Conservation (phyloP, 495 filamentous ascomycete species). For the Cryomyces antarcticus region DNA sequence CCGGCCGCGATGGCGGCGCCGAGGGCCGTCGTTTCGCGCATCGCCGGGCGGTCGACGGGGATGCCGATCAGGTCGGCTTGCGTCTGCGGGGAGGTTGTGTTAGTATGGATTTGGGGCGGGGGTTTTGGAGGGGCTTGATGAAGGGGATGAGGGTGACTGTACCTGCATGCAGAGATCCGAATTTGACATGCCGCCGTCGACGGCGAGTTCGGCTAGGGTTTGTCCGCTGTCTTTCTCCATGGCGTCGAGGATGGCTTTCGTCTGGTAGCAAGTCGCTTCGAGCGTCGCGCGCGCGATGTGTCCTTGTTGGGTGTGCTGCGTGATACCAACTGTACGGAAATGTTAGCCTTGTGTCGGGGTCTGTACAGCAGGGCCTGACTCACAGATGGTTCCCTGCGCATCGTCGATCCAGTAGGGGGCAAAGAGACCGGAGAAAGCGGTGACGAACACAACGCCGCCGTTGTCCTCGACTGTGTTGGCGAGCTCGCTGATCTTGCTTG, state of each 20-base stretch:
- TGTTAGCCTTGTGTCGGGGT: neutral
- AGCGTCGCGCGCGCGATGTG: conserved; percentile 90
- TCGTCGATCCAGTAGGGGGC: conserved; percentile 99
- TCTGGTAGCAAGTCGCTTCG: conserved; percentile 90
- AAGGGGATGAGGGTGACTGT: conserved; percentile 3
- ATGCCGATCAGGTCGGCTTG: conserved; percentile 85
- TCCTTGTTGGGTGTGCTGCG: conserved; percentile 70
- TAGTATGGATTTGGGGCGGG: conserved; percentile 1
- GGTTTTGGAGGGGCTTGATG: neutral
- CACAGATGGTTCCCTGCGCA: conserved; percentile 66
- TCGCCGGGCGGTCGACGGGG: conserved; percentile 66
- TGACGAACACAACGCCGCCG: conserved; percentile 85
- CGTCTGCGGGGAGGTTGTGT: conserved; percentile 25
- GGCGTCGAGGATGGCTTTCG: conserved; percentile 80
- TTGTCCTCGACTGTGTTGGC: conserved; percentile 71
- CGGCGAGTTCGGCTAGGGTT: conserved; percentile 53
- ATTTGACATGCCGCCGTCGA: conserved; percentile 90
- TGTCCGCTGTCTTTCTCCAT: conserved; percentile 85
- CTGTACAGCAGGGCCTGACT: neutral
- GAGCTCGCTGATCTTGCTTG: conserved; percentile 61
- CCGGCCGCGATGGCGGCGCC: conserved; percentile 91
- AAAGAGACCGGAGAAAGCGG: conserved; percentile 87
- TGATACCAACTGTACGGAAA: conserved; percentile 43
- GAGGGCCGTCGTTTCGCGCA: conserved; percentile 86
- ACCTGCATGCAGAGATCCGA: conserved; percentile 90